Evolutionary conservation across 2,329 filamentous ascomycete species (phyloP).

Genomic region (Metarhizium humberi): DNA sequence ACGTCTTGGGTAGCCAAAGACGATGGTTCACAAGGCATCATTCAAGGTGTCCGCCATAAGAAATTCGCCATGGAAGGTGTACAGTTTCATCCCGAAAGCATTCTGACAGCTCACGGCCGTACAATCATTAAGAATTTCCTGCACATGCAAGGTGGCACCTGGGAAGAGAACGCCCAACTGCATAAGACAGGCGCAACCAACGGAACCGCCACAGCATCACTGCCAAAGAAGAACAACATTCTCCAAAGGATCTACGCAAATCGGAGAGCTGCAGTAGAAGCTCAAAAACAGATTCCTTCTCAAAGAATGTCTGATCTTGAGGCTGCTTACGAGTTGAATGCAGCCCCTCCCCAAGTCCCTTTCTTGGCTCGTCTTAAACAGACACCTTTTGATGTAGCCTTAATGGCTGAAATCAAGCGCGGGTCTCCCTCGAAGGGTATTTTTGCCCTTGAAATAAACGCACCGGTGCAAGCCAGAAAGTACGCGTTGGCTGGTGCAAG

Average conservation of each 20-base stretch:
- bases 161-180: conserved; percentile 66
- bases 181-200: conserved; percentile 29
- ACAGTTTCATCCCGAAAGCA: conserved; percentile 97
- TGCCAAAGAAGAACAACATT: conserved; percentile 67
- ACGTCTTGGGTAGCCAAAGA: conserved; percentile 79
- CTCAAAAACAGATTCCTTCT: conserved; percentile 78
- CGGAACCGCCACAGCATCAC: conserved; percentile 13
- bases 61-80: conserved; percentile 87
- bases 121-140: conserved; percentile 91
- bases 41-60: conserved; percentile 95
- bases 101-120: conserved; percentile 80
- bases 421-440: conserved; percentile 94
- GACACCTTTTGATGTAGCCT: conserved; percentile 77
- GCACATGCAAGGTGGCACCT: conserved; percentile 78
- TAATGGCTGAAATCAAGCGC: conserved; percentile 96
- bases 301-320: conserved; percentile 76
- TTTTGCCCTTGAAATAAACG: conserved; percentile 79
- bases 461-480: conserved; percentile 78
- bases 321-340: conserved; percentile 73
- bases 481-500: conserved; percentile 93
- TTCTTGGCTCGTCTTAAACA: conserved; percentile 72
- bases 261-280: conserved; percentile 63
- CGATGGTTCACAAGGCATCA: conserved; percentile 73
- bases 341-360: conserved; percentile 74
- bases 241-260: conserved; percentile 84